These are phyloP conservation scores for Fusarium austroafricanum DNA, from an alignment of 2,329 filamentous ascomycete genomes.

Conservation along the genomic window DNA sequence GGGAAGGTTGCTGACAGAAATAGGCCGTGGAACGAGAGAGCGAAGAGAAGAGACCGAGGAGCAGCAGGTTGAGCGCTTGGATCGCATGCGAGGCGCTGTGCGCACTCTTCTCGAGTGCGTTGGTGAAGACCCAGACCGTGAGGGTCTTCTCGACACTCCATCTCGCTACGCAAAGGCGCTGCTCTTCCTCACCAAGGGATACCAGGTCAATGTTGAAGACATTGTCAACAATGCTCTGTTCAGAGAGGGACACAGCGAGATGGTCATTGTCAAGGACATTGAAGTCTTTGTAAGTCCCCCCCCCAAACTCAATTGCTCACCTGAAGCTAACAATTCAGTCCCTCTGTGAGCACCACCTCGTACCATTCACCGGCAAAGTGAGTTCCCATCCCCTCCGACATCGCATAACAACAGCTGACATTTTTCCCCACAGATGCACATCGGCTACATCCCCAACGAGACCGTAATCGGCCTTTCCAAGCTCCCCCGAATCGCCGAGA, in stretches of 20 bases:
- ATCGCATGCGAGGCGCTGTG: conserved; percentile 71
- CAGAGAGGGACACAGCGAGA: conserved; percentile 94
- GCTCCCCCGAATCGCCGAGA: conserved; percentile 93
- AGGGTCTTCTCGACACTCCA: conserved; percentile 75
- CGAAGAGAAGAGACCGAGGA: conserved; percentile 66
- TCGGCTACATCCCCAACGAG: conserved; percentile 93
- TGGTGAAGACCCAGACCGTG: conserved; percentile 74
- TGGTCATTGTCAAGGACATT: conserved; percentile 98
- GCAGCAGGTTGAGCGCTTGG: conserved; percentile 61
- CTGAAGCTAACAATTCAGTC: conserved; percentile 60
- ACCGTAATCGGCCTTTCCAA: conserved; percentile 96
- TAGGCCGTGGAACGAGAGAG: conserved; percentile 73
- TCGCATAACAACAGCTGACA: conserved; percentile 10
- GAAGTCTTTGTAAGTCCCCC: conserved; percentile 70
- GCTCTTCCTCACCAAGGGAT: conserved; percentile 95
- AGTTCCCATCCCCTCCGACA: background rate
- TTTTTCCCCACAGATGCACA: conserved; percentile 82
- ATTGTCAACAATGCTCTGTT: conserved; percentile 96
- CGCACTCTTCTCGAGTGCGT: conserved; percentile 75
- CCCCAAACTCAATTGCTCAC: background rate
- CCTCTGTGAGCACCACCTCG: conserved; percentile 96
- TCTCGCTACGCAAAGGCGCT: conserved; percentile 94
- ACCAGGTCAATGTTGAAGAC: conserved; percentile 92
- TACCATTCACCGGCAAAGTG: conserved; percentile 95
- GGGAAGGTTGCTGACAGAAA: background rate